These are phyloP conservation scores for Glomus cerebriforme DNA, from an alignment of 192 early-diverging fungal genomes.

Conservation along the genomic window DNA sequence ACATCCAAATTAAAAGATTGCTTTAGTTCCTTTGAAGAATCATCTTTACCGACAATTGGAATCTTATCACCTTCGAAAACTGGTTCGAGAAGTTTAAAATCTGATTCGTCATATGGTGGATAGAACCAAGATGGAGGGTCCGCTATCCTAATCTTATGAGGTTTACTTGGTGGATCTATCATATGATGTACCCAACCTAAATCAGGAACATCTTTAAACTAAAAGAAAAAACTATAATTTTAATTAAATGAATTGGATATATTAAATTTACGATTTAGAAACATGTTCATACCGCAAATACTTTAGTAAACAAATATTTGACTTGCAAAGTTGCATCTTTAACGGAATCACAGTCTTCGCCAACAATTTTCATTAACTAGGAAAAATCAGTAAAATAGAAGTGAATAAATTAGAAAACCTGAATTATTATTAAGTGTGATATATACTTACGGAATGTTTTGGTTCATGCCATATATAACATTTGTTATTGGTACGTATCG, in stretches of 20 bases:
- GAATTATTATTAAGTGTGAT: background rate
- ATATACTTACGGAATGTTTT: constrained; percentile 11
- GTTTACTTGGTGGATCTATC: background rate
- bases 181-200: constrained; percentile 24
- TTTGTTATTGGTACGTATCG: constrained; percentile 39
- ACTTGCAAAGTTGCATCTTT: constrained; percentile 35
- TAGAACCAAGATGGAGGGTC: background rate
- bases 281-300: constrained; percentile 1
- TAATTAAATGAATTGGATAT: background rate
- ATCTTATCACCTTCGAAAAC: background rate
- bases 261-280: background rate
- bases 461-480: constrained; percentile 42
- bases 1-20: background rate
- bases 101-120: background rate
- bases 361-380: constrained; percentile 29
- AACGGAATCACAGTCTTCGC: constrained; percentile 17
- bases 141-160: background rate
- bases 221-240: background rate
- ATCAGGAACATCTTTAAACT: constrained; percentile 9
- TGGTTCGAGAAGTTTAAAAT: constrained; percentile 5
- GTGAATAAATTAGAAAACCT: background rate
- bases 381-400: background rate
- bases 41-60: background rate
- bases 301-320: constrained; percentile 41
- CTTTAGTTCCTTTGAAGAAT: background rate